Conservation (phyloP, 2,329 filamentous ascomycete genomes). For the Aulographum hederae region DNA sequence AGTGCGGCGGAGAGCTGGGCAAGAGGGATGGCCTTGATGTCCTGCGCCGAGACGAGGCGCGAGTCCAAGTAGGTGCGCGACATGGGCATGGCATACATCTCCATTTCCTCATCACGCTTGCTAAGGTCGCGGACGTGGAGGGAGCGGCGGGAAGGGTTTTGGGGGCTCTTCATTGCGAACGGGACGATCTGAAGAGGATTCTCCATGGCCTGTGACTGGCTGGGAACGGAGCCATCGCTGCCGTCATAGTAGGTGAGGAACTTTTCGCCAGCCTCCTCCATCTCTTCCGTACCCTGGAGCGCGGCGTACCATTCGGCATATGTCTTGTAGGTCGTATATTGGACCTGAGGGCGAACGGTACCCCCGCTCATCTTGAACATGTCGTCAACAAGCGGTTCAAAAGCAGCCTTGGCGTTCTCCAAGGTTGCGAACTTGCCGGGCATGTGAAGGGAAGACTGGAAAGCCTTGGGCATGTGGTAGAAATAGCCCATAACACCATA, state of each 20-base stretch:
- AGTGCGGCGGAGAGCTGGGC: conserved; percentile 1
- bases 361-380: conserved; percentile 4
- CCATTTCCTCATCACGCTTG: not conserved
- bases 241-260: conserved; percentile 4
- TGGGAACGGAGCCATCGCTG: conserved; percentile 1
- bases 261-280: conserved; percentile 4
- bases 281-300: conserved; percentile 3
- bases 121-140: not conserved
- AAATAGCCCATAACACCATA: conserved; percentile 4
- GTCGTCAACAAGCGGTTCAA: conserved; percentile 1
- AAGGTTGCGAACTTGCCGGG: conserved; percentile 1
- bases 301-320: conserved; percentile 5
- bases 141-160: not conserved
- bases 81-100: conserved; percentile 1
- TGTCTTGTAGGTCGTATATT: conserved; percentile 4
- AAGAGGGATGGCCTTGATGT: conserved; percentile 2
- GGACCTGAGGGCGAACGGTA: not conserved
- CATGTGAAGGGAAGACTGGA: conserved; percentile 4
- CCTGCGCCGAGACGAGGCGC: conserved; percentile 3
- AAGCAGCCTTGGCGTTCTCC: conserved; percentile 2
- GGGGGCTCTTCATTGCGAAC: conserved; percentile 1
- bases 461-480: conserved; percentile 3
- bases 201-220: conserved; percentile 2
- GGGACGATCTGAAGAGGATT: conserved; percentile 3
- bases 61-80: conserved; percentile 5